Evolutionary conservation across 2,329 filamentous ascomycete species (phyloP).

Genomic region (Colletotrichum sp.): DNA sequence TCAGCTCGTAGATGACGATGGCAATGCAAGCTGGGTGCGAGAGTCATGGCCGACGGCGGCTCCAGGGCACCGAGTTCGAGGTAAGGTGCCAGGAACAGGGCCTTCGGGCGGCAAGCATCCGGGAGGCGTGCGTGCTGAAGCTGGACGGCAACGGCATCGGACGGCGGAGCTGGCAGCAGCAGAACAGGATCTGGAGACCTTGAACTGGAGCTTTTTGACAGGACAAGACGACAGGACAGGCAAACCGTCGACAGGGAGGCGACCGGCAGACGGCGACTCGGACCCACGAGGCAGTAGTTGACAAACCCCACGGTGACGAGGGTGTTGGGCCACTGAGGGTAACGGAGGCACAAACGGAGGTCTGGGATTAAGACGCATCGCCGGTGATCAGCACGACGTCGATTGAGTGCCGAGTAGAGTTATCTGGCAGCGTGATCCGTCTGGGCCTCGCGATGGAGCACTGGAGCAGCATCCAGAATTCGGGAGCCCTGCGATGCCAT

Average conservation of each 20-base stretch:
- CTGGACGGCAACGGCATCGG: not conserved
- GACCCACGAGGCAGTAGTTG: slow-evolving; percentile 3
- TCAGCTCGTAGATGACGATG: not conserved
- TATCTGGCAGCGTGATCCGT: not conserved
- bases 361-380: not conserved
- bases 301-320: not conserved
- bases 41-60: not conserved
- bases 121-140: not conserved
- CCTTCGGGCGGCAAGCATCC: not conserved
- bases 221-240: not conserved
- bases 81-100: not conserved
- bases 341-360: not conserved
- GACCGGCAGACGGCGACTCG: not conserved
- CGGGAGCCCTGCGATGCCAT: not conserved
- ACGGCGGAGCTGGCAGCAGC: not conserved
- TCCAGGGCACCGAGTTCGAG: not conserved
- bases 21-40: not conserved
- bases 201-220: not conserved
- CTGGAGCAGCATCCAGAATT: not conserved
- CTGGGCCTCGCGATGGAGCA: not conserved
- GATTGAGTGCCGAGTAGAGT: not conserved
- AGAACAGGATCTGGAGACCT: not conserved
- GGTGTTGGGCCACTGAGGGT: not conserved
- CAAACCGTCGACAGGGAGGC: not conserved
- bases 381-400: not conserved